These are phyloP conservation scores for Lipomyces orientalis DNA, from an alignment of 805 yeast species.

Conservation along the genomic window DNA sequence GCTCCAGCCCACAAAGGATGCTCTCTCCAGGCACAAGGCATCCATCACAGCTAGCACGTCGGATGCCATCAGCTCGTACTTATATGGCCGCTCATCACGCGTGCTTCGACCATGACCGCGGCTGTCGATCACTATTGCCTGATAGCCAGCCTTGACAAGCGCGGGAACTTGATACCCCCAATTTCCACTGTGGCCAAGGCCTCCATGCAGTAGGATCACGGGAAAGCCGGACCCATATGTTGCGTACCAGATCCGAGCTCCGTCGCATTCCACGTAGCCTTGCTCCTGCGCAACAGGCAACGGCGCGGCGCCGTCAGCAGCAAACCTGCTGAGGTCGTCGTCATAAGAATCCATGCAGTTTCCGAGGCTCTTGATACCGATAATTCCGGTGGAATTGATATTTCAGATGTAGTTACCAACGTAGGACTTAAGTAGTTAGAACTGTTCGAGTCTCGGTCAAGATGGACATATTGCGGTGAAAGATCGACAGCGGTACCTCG, in stretches of 20 bases:
- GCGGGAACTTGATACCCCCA: slow-evolving; percentile 7
- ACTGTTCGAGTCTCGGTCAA: no score
- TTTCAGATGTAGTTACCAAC: no score
- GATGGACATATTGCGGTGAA: no score
- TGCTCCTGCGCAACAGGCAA: neutral
- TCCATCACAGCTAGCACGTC: slow-evolving; percentile 1
- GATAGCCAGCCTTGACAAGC: slow-evolving; percentile 1
- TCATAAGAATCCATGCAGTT: neutral
- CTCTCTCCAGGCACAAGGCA: neutral
- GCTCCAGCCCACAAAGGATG: slow-evolving; percentile 4
- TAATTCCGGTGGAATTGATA: no score
- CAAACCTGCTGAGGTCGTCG: slow-evolving; percentile 5
- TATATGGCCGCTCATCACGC: neutral
- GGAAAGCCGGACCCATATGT: slow-evolving; percentile 7
- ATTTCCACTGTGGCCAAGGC: slow-evolving; percentile 3
- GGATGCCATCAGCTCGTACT: slow-evolving; percentile 6
- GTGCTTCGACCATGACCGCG: slow-evolving; percentile 8
- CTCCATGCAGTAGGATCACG: slow-evolving; percentile 3
- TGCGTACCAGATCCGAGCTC: slow-evolving; percentile 8
- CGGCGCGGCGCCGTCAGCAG: slow-evolving; percentile 4
- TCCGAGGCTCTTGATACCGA: no score
- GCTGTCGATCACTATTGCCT: slow-evolving; percentile 3
- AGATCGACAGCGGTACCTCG: no score
- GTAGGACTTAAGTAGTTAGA: no score
- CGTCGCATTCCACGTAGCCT: slow-evolving; percentile 1